Base-by-base conservation (phyloP, 352 stramenopile genomes). In the Phytophthora boehmeriae region DNA sequence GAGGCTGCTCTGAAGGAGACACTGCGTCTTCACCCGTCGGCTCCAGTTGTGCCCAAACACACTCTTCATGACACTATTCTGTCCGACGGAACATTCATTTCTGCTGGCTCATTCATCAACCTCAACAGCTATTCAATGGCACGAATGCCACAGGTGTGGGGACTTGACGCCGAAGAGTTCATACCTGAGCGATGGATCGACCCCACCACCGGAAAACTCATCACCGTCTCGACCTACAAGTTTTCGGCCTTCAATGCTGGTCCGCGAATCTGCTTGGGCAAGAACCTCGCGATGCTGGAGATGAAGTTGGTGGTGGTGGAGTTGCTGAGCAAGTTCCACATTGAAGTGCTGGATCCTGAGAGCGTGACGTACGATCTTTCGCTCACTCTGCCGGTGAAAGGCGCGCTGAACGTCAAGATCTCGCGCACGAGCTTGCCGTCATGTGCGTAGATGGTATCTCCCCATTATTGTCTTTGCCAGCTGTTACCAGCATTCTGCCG, bases 231-330 rank as follows among this genome's bases (percentile, higher is more conserved):
- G 28, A 6, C 66, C 16, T 92, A 73, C 68, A 73, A 92, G 65
- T 93, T 88, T 54, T 45, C 59, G 2, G 52, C 72, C 2, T 95
- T 95, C 63, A 75, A 89, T 60, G 74, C 69, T 6, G 87, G 86
- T 2, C 77, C 75, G 16, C 73, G 87, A 5, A 54, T 68, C 20
- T 95, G 86, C 48, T 59, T 90, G 1, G 87, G 86, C 8, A 76
- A 72, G 55, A 75, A 72, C 20, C 41, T 96, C 2, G 84, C 86
- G 23, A 81, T 92, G 60, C 59, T 93, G 8, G 80, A 95, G 68
- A 88, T 93, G 66, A 93, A 95, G 66, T 53, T 93, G 27, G 54
- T 88, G 5, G 53, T 87, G 8, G 53, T 65, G 9, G 59, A 59
- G 5, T 46, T 93, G 14, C 45, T 95, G 10, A 63, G 59, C 22